phyloP scores from a whole-genome alignment of 805 yeast genomes.

The Candida berthetii region DNA sequence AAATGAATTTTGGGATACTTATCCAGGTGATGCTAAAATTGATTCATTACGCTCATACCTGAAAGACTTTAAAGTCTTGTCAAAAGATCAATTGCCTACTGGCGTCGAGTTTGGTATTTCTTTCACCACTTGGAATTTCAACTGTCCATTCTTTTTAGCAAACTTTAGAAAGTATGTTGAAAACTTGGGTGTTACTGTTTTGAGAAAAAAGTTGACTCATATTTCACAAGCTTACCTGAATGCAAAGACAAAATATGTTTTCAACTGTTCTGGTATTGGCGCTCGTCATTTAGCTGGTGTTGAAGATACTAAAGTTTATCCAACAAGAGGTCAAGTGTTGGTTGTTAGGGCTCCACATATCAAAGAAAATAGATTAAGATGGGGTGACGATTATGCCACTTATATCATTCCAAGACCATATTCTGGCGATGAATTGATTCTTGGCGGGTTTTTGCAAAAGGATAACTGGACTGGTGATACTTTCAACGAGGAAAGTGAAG shows the following conservation, averaged over 20 bases:
- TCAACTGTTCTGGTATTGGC: constrained; percentile 77
- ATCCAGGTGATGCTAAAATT: constrained; percentile 41
- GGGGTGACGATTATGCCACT: constrained; percentile 57
- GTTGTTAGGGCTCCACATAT: constrained; percentile 67
- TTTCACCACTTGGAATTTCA: constrained; percentile 63
- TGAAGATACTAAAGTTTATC: constrained; percentile 52
- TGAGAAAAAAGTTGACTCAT: constrained; percentile 40
- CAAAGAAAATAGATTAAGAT: constrained; percentile 47
- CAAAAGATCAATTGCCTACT: constrained; percentile 33
- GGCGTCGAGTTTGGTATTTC: constrained; percentile 52
- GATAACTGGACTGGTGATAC: constrained; percentile 60
- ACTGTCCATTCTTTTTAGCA: constrained; percentile 56
- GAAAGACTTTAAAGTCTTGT: constrained; percentile 36
- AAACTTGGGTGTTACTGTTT: constrained; percentile 42
- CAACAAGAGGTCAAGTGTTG: constrained; percentile 78
- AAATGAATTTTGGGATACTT: constrained; percentile 52
- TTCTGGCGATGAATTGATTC: constrained; percentile 57
- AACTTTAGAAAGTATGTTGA: constrained; percentile 39
- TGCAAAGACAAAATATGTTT: constrained; percentile 38
- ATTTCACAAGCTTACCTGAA: constrained; percentile 46
- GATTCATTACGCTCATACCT: constrained; percentile 42
- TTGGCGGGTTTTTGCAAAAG: constrained; percentile 71
- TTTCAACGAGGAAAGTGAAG: constrained; percentile 47
- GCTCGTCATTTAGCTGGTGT: constrained; percentile 62
- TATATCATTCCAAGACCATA: constrained; percentile 70